These are phyloP conservation scores for Melaleuca alternifolia DNA, from an alignment of 345 rosid species.

Conservation along the genomic window DNA sequence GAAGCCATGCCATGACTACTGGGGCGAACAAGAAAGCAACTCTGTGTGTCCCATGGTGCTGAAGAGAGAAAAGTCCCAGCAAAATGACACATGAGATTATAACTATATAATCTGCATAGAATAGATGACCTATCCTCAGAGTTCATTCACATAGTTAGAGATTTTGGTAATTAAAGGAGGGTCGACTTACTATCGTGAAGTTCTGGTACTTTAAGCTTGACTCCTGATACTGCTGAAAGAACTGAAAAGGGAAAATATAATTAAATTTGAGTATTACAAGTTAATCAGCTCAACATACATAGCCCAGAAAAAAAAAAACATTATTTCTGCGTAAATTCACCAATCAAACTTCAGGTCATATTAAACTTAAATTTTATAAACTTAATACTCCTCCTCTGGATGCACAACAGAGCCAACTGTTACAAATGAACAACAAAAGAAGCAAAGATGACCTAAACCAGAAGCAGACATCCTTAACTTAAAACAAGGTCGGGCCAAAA, in stretches of 20 bases:
- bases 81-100: conserved; percentile 55
- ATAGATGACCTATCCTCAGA: background rate
- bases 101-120: conserved; percentile 48
- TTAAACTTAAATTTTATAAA: background rate
- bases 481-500: background rate
- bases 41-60: conserved; percentile 72
- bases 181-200: conserved; percentile 59
- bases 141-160: background rate
- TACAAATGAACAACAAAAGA: background rate
- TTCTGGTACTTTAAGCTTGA: conserved; percentile 39
- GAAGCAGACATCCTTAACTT: background rate
- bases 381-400: background rate
- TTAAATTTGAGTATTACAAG: background rate
- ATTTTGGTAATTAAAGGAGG: background rate
- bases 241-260: conserved; percentile 29
- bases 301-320: background rate
- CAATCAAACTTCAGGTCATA: background rate
- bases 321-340: background rate
- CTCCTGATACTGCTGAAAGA: conserved; percentile 77
- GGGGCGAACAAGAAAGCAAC: conserved; percentile 82
- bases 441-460: background rate
- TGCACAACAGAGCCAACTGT: background rate
- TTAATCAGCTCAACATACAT: background rate
- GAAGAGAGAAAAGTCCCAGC: conserved; percentile 79
- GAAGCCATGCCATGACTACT: conserved; percentile 64